phyloP scores from a whole-genome alignment of 139 green algal genomes.

The Eudorina sp. region DNA sequence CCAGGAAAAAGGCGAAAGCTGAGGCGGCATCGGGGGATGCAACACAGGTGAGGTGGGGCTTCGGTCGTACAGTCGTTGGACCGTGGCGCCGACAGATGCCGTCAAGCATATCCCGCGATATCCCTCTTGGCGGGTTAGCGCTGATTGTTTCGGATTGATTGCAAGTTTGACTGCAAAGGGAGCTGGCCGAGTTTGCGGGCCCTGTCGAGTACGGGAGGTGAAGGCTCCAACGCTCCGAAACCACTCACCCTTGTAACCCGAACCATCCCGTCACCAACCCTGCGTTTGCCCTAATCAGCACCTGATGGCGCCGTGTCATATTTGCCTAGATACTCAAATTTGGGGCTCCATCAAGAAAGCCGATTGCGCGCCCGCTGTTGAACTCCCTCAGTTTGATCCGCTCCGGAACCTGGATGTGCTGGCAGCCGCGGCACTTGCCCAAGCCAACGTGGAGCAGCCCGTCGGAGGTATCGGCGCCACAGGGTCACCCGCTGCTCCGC shows the following conservation, averaged over 20 bases:
- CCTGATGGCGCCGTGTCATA: not conserved
- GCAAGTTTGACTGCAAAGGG: not conserved
- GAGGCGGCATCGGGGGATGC: not conserved
- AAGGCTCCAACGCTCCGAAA: not conserved
- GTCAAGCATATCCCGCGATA: not conserved
- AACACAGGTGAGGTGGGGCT: not conserved
- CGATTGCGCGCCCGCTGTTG: not conserved
- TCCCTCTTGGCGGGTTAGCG: not conserved
- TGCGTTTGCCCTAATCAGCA: not conserved
- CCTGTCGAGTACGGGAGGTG: no score
- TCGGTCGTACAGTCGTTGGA: not conserved
- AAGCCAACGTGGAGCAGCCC: not conserved
- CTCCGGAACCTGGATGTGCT: conserved; percentile 43
- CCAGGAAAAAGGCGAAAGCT: not conserved
- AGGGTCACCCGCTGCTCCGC: not conserved
- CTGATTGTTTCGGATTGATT: not conserved
- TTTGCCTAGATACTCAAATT: not conserved
- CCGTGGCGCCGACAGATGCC: no score
- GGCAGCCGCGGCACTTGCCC: conserved; percentile 26
- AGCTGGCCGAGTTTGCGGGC: no score
- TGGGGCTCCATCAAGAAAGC: not conserved
- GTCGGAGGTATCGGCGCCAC: not conserved
- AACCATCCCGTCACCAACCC: no score
- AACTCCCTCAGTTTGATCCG: conserved; percentile 10
- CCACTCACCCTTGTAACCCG: not conserved